Evolutionary conservation across 2,329 filamentous ascomycete species (phyloP), one percentile per base, ranked within the genome.

Genomic region (Septoria petroselini): DNA sequence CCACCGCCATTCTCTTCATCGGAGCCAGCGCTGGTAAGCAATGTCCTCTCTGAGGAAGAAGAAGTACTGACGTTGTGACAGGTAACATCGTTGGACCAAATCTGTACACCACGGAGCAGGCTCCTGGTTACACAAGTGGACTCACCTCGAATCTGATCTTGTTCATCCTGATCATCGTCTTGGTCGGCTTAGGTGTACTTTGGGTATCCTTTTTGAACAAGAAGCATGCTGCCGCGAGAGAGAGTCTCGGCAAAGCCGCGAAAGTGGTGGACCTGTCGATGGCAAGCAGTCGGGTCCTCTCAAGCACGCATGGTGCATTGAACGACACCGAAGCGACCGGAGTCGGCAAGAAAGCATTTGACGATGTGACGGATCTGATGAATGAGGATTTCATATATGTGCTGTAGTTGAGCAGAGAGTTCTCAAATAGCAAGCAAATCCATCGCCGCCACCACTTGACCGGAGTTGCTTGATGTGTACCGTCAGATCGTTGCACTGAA

Each of bases 21-120:
- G 81, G 82, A 3, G 78, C 82, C 51, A 84, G 78, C 43, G 77
- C 77, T 1, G 34, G 34, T 37, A 37, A 15, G 34, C 18, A 18
- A 17, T 17, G 15, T 18, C n/a, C n/a, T 4, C 34, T 8, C 17
- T 15, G 34, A 8, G 4, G 3, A 17, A 3, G 7, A 37, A 17
- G 6, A 18, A 17, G 3, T 15, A 17, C 34, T 37, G 15, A 37
- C 34, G 11, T 4, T 3, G 14, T 17, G 4, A 7, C 11, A 37
- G 84, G 83, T 4, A 86, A 87, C 57, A 80, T 86, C 29, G 70
- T 85, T 17, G 83, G 83, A 0, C 83, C 83, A 0, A 76, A 82
- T 39, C 70, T 86, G 0, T 86, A 84, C 64, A 82, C 77, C 3
- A 77, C 80, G 0, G 74, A 74, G 2, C 80, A 85, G 58, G 77